These are phyloP conservation scores for Cercophora sp. DNA, from an alignment of 495 filamentous ascomycete genomes.

Conservation along the genomic window DNA sequence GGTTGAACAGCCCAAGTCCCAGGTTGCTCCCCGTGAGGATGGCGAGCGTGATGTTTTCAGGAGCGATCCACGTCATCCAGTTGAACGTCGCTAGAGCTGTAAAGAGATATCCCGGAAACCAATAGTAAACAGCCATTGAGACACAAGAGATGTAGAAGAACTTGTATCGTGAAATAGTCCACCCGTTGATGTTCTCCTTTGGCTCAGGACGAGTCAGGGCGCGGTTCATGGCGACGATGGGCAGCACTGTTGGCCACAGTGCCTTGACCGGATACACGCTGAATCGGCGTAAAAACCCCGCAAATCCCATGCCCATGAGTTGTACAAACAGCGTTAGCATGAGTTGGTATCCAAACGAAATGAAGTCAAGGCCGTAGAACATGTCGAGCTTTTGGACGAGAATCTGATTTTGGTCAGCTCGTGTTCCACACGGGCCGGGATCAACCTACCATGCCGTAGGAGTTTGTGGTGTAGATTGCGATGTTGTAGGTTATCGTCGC, in stretches of 20 bases:
- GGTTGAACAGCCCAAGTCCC: conserved; percentile 30
- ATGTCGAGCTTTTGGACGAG: conserved; percentile 24
- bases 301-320: conserved; percentile 43
- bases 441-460: conserved; percentile 25
- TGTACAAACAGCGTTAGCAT: conserved; percentile 37
- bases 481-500: conserved; percentile 34
- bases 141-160: conserved; percentile 33
- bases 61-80: conserved; percentile 42
- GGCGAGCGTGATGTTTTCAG: conserved; percentile 29
- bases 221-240: conserved; percentile 31
- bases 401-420: conserved; percentile 15
- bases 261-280: conserved; percentile 40
- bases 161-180: conserved; percentile 37
- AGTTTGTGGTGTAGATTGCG: conserved; percentile 31
- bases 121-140: conserved; percentile 36
- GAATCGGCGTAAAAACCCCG: conserved; percentile 47
- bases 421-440: not conserved
- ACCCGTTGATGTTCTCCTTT: conserved; percentile 30
- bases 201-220: conserved; percentile 24
- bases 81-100: conserved; percentile 35
- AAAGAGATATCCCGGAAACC: conserved; percentile 36
- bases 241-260: conserved; percentile 28
- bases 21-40: conserved; percentile 26
- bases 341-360: conserved; percentile 35
- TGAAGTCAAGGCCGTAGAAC: conserved; percentile 24